These are phyloP conservation scores for Cubamyces lactineus DNA, from an alignment of 768 basidiomycete genomes.

Conservation along the genomic window DNA sequence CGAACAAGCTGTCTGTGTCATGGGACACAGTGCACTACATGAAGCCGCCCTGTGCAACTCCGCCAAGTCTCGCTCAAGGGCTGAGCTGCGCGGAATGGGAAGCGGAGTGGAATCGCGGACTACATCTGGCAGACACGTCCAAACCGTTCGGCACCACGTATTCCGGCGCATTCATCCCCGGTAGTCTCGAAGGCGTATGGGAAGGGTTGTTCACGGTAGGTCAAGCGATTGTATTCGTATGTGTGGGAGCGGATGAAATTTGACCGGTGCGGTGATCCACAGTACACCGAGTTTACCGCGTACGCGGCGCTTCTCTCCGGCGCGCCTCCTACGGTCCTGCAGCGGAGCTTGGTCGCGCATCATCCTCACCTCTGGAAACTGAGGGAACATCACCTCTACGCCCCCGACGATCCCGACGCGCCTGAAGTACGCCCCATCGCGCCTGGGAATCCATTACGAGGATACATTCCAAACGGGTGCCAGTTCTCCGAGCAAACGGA, in stretches of 20 bases:
- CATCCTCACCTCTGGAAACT: conserved; percentile 93
- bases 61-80: conserved; percentile 23
- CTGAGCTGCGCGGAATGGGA: conserved; percentile 61
- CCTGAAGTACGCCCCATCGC: conserved; percentile 42
- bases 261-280: neutral
- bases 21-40: conserved; percentile 30
- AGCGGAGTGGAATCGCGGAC: conserved; percentile 59
- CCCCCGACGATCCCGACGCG: conserved; percentile 34
- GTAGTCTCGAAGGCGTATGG: conserved; percentile 79
- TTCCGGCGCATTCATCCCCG: conserved; percentile 57
- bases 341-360: conserved; percentile 74
- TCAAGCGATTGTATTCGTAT: conserved; percentile 9
- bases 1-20: conserved; percentile 34
- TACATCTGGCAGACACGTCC: conserved; percentile 32
- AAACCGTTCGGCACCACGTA: conserved; percentile 39
- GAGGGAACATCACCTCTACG: conserved; percentile 67
- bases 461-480: conserved; percentile 60
- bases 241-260: neutral
- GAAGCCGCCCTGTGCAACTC: conserved; percentile 32
- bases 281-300: conserved; percentile 86
- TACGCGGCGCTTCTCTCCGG: conserved; percentile 81
- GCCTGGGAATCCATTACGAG: conserved; percentile 63
- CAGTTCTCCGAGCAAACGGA: conserved; percentile 51
- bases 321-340: conserved; percentile 63
- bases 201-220: conserved; percentile 78